phyloP scores from a whole-genome alignment of 306 rosid genomes.

The Cercis canadensis region DNA sequence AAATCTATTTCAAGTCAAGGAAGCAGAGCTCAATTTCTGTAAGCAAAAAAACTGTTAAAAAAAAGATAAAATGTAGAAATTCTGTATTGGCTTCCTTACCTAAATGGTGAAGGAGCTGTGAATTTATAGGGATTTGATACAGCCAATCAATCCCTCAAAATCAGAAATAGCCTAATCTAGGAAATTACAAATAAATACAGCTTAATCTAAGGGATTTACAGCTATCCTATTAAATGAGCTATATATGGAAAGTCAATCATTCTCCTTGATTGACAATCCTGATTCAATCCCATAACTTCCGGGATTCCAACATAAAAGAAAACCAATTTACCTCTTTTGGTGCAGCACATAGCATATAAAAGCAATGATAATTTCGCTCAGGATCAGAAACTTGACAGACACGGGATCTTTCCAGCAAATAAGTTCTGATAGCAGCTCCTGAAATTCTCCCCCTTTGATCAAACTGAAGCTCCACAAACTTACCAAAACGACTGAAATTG shows the following conservation, averaged over 20 bases:
- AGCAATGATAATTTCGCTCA: slow-evolving; percentile 97
- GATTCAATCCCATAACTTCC: background rate
- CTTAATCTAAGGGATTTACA: too few species aligned
- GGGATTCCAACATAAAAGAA: background rate
- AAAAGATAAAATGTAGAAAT: too few species aligned
- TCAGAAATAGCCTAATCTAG: too few species aligned
- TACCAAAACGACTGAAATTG: slow-evolving; percentile 95
- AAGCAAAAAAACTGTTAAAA: slow-evolving; percentile 1
- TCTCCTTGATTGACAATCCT: too few species aligned
- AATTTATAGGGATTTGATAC: too few species aligned
- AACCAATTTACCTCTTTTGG: slow-evolving; percentile 69
- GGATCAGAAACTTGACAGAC: slow-evolving; percentile 99
- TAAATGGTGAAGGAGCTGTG: too few species aligned
- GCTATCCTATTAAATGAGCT: too few species aligned
- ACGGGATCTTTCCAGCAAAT: slow-evolving; percentile 88
- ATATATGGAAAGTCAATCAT: too few species aligned
- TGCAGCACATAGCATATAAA: slow-evolving; percentile 98
- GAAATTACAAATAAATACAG: too few species aligned
- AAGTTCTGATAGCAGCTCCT: slow-evolving; percentile 98
- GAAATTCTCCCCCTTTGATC: slow-evolving; percentile 83
- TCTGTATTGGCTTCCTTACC: too few species aligned
- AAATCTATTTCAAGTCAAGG: slow-evolving; percentile 8
- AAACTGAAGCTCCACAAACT: slow-evolving; percentile 98
- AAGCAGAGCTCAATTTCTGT: slow-evolving; percentile 8
- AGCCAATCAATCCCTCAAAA: too few species aligned